phyloP scores from a whole-genome alignment of 768 basidiomycete species.

The Cyclocybe aegerita region DNA sequence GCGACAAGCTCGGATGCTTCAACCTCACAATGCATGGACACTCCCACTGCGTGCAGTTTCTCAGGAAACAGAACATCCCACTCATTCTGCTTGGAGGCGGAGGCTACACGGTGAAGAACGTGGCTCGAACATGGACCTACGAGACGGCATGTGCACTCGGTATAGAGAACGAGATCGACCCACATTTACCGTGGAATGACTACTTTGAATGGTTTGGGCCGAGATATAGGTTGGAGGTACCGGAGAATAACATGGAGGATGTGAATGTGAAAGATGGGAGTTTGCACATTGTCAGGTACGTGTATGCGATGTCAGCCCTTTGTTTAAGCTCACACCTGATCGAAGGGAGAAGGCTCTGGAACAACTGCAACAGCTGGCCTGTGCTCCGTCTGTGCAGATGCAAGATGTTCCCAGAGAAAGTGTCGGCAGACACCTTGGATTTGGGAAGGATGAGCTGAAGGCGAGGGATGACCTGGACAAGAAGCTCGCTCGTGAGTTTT shows the following conservation, averaged over 20 bases:
- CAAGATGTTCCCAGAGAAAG: slow-evolving; percentile 79
- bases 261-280: slow-evolving; percentile 80
- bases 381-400: slow-evolving; percentile 83
- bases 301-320: slow-evolving; percentile 8
- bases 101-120: slow-evolving; percentile 97
- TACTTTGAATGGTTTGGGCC: slow-evolving; percentile 99
- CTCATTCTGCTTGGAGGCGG: slow-evolving; percentile 93
- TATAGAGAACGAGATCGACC: slow-evolving; percentile 73
- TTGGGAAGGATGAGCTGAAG: slow-evolving; percentile 48
- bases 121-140: slow-evolving; percentile 92
- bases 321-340: slow-evolving; percentile 1
- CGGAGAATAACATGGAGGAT: slow-evolving; percentile 93
- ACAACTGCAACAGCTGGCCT: slow-evolving; percentile 44
- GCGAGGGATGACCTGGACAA: slow-evolving; percentile 64
- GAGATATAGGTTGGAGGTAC: slow-evolving; percentile 88
- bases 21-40: slow-evolving; percentile 97
- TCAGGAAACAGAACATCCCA: slow-evolving; percentile 80
- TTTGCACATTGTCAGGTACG: slow-evolving; percentile 76
- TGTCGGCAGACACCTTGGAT: slow-evolving; percentile 60
- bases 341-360: slow-evolving; percentile 37
- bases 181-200: slow-evolving; percentile 80
- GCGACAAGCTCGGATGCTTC: slow-evolving; percentile 95
- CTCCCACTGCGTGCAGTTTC: slow-evolving; percentile 85
- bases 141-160: slow-evolving; percentile 97
- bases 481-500: slow-evolving; percentile 66